Evolutionary conservation across 2,329 filamentous ascomycete species (phyloP).

Genomic region (Cytospora leucostoma): DNA sequence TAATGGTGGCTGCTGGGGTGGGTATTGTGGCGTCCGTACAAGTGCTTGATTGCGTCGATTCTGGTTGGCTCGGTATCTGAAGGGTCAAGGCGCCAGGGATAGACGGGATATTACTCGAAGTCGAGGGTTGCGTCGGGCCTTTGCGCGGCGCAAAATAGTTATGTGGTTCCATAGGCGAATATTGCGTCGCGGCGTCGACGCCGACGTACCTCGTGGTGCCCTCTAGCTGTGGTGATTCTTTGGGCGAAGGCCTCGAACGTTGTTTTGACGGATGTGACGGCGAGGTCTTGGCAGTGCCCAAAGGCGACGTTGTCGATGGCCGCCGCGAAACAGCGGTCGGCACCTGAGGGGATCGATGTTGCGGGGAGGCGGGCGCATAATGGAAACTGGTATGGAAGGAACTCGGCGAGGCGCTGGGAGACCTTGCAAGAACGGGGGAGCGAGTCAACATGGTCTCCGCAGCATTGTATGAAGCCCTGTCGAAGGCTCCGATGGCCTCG

Average conservation of each 20-base stretch:
- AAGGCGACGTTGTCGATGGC: slow-evolving; percentile 42
- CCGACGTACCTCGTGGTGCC: slow-evolving; percentile 46
- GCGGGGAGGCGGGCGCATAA: slow-evolving; percentile 51
- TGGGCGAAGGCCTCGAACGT: slow-evolving; percentile 29
- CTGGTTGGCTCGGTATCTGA: slow-evolving; percentile 12
- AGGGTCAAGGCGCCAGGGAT: slow-evolving; percentile 13
- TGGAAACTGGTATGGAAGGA: slow-evolving; percentile 44
- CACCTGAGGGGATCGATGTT: slow-evolving; percentile 45
- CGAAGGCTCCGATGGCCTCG: slow-evolving; percentile 35
- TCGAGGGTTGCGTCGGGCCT: slow-evolving; percentile 1
- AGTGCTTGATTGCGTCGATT: background rate
- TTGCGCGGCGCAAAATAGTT: slow-evolving; percentile 37
- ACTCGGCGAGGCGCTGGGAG: slow-evolving; percentile 55
- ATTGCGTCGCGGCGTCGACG: slow-evolving; percentile 51
- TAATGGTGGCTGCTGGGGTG: slow-evolving; percentile 17
- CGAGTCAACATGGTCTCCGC: slow-evolving; percentile 61
- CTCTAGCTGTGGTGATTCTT: slow-evolving; percentile 33
- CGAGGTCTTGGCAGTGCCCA: slow-evolving; percentile 35
- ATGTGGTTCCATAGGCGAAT: slow-evolving; percentile 51
- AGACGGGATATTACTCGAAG: slow-evolving; percentile 14
- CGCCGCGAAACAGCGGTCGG: slow-evolving; percentile 44
- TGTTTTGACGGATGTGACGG: slow-evolving; percentile 31
- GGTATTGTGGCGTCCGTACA: slow-evolving; percentile 3
- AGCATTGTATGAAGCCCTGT: slow-evolving; percentile 39
- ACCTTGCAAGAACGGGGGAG: slow-evolving; percentile 53